These are phyloP conservation scores for Pythium guiyangense DNA, from an alignment of 352 stramenopile genomes.

Conservation along the genomic window DNA sequence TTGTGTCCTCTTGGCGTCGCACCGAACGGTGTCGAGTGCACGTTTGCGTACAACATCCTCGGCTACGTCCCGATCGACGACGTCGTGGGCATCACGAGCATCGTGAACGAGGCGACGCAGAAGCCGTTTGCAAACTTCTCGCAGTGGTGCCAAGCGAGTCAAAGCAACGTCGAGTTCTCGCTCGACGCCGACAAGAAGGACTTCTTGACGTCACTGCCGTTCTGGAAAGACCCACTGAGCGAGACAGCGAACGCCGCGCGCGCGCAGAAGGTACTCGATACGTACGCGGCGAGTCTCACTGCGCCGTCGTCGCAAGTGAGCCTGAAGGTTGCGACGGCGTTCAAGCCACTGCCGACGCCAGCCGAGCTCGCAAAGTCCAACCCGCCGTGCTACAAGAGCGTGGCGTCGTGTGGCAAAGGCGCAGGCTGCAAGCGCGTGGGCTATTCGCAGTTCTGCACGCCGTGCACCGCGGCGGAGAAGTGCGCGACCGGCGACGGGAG, in stretches of 20 bases:
- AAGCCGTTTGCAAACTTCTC: slow-evolving; percentile 22
- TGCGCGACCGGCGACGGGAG: slow-evolving; percentile 34
- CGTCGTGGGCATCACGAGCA: slow-evolving; percentile 63
- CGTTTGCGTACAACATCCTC: slow-evolving; percentile 73
- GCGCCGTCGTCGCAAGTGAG: slow-evolving; percentile 41
- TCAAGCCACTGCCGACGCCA: slow-evolving; percentile 41
- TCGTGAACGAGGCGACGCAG: slow-evolving; percentile 43
- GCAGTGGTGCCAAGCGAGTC: too few relatives aligned
- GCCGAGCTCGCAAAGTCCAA: slow-evolving; percentile 44
- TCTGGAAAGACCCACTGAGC: too few relatives aligned
- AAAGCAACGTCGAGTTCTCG: too few relatives aligned
- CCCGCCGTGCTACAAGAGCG: slow-evolving; percentile 68
- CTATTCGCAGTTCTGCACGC: slow-evolving; percentile 68
- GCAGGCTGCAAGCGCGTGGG: slow-evolving; percentile 59
- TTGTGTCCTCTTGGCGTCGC: neutral
- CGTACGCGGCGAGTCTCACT: slow-evolving; percentile 10
- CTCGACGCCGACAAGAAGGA: too few relatives aligned
- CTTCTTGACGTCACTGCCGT: too few relatives aligned
- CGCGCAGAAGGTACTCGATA: too few relatives aligned
- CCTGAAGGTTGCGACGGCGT: slow-evolving; percentile 24
- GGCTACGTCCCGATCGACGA: slow-evolving; percentile 78
- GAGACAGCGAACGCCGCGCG: too few relatives aligned
- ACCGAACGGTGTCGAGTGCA: slow-evolving; percentile 68
- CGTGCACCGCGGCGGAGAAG: slow-evolving; percentile 30
- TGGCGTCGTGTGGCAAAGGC: slow-evolving; percentile 37